Percentiles rank a stretch among this genome's conserved stretches.
phyloP scores from a whole-genome alignment of 805 yeast species.

The Candida insectorum region DNA sequence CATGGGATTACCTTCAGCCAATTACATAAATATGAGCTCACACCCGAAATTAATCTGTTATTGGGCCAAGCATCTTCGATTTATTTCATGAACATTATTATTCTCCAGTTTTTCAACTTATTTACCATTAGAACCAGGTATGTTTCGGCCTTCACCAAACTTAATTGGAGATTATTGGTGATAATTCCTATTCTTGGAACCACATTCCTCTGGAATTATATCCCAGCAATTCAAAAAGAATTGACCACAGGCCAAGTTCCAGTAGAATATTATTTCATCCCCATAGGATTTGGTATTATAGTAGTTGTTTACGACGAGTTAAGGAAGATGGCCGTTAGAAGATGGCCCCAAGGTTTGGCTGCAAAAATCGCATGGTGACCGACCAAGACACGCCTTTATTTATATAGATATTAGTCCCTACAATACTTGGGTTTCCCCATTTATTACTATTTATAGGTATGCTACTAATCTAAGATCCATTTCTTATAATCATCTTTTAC shows the following conservation, averaged over 20 bases:
- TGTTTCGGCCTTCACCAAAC: conserved; percentile 38
- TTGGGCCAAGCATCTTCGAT: conserved; percentile 38
- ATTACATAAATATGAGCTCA: conserved; percentile 33
- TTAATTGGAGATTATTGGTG: conserved; percentile 33
- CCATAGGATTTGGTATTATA: conserved; percentile 42
- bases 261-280: conserved; percentile 44
- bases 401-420: no score
- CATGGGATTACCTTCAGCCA: conserved; percentile 32
- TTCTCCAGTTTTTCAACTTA: conserved; percentile 46
- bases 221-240: conserved; percentile 34
- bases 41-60: conserved; percentile 18
- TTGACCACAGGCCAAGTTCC: conserved; percentile 39
- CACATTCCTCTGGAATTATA: conserved; percentile 41
- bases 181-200: conserved; percentile 33
- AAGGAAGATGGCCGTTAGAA: conserved; percentile 35
- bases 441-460: no score
- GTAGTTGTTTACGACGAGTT: conserved; percentile 41
- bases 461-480: conserved; percentile 66
- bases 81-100: conserved; percentile 45
- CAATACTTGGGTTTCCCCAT: no score
- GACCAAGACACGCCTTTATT: neutral
- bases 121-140: conserved; percentile 41
- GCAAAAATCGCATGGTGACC: conserved; percentile 44
- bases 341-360: conserved; percentile 31
- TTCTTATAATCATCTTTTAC: conserved; percentile 53